Percentiles rank a stretch among this genome's conserved stretches.
Evolutionary conservation across 2,329 filamentous ascomycete genomes (phyloP).

Genomic region (Fusarium siculi): DNA sequence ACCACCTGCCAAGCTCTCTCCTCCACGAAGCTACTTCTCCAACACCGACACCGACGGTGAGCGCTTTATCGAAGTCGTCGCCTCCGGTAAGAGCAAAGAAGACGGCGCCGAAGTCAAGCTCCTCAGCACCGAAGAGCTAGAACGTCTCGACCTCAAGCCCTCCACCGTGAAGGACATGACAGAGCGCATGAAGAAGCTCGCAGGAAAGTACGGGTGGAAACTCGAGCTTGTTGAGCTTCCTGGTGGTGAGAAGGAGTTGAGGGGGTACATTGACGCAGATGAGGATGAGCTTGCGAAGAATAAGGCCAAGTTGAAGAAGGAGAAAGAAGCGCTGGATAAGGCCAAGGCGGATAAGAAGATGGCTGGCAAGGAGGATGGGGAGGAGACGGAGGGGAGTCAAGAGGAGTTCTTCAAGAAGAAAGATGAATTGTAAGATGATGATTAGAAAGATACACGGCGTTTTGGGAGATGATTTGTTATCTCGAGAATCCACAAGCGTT

Average conservation of each 20-base stretch:
- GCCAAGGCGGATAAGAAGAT: slow-evolving; percentile 48
- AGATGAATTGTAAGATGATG: slow-evolving; percentile 48
- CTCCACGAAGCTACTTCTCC: slow-evolving; percentile 55
- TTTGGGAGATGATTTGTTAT: slow-evolving; percentile 2
- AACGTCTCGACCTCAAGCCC: slow-evolving; percentile 72
- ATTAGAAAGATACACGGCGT: slow-evolving; percentile 48
- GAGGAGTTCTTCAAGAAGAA: slow-evolving; percentile 32
- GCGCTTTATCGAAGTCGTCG: slow-evolving; percentile 57
- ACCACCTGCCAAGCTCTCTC: slow-evolving; percentile 56
- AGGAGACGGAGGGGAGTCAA: slow-evolving; percentile 23
- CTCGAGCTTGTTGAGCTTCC: slow-evolving; percentile 81
- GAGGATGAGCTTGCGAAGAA: slow-evolving; percentile 49
- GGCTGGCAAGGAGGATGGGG: slow-evolving; percentile 23
- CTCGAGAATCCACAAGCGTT: slow-evolving; percentile 4
- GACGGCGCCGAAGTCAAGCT: slow-evolving; percentile 71
- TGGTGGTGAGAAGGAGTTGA: slow-evolving; percentile 66
- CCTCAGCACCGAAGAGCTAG: slow-evolving; percentile 73
- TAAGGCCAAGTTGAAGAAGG: slow-evolving; percentile 34
- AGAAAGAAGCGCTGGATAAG: slow-evolving; percentile 4
- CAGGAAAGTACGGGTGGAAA: slow-evolving; percentile 79
- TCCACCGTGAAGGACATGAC: slow-evolving; percentile 76
- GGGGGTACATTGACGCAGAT: slow-evolving; percentile 74
- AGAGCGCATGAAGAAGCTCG: slow-evolving; percentile 74
- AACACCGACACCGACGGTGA: slow-evolving; percentile 38
- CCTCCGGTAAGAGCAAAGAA: slow-evolving; percentile 58